Evolutionary conservation across 1,284 basidiomycete species (phyloP).

Genomic region (Ustilago tritici): DNA sequence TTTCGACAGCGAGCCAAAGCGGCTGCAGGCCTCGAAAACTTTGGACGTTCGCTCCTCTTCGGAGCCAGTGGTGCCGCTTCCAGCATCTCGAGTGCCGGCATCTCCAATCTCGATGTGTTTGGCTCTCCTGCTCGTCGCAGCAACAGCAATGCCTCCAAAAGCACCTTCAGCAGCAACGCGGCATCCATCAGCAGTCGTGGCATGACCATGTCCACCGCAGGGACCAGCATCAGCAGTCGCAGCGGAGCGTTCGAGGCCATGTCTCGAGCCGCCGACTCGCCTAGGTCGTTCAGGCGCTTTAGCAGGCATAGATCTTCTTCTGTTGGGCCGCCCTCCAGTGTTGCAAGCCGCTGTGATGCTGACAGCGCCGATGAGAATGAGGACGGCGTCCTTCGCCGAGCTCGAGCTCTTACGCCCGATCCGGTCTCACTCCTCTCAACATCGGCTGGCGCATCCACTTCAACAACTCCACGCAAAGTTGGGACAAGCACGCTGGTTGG

Average conservation of each 20-base stretch:
- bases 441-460: constrained; percentile 10
- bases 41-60: constrained; percentile 56
- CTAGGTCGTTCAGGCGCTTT: constrained; percentile 32
- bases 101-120: constrained; percentile 54
- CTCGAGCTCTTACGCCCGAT: constrained; percentile 37
- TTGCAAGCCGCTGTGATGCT: constrained; percentile 15
- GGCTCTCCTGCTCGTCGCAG: constrained; percentile 53
- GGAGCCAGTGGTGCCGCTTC: constrained; percentile 36
- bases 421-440: constrained; percentile 28
- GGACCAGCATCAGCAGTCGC: constrained; percentile 60
- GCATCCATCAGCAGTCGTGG: constrained; percentile 48
- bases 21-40: constrained; percentile 56
- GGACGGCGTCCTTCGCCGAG: constrained; percentile 7
- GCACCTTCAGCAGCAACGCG: constrained; percentile 47
- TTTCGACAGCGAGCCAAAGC: constrained; percentile 55
- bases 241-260: constrained; percentile 28
- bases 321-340: constrained; percentile 33
- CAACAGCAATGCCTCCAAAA: constrained; percentile 57
- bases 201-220: constrained; percentile 52
- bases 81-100: constrained; percentile 42
- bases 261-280: constrained; percentile 27
- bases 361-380: constrained; percentile 35
- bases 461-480: constrained; percentile 8
- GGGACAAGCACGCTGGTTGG: constrained; percentile 5
- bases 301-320: constrained; percentile 41